These are phyloP conservation scores for Kokia cookei DNA, from an alignment of 441 rosid species.

Conservation along the genomic window DNA sequence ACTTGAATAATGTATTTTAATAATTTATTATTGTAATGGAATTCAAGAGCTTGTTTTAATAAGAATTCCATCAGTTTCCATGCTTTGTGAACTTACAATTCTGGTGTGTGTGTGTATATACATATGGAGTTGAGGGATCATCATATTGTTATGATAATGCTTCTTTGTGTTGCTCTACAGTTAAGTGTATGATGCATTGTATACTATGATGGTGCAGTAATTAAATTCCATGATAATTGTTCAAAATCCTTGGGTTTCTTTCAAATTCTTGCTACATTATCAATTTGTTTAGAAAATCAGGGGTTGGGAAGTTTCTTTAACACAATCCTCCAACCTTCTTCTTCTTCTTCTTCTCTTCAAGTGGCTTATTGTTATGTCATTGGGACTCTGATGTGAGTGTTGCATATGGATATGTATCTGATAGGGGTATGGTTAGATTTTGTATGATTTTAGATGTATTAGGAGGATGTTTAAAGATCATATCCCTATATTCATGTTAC, in stretches of 20 bases:
- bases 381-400: too few species aligned
- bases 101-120: background rate
- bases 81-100: background rate
- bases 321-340: too few species aligned
- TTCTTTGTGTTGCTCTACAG: background rate
- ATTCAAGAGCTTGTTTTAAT: background rate
- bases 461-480: too few species aligned
- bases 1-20: background rate
- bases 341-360: too few species aligned
- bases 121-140: background rate
- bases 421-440: too few species aligned
- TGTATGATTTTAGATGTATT: too few species aligned
- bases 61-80: background rate
- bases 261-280: background rate
- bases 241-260: background rate
- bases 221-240: background rate
- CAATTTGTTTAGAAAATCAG: background rate
- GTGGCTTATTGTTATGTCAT: too few species aligned
- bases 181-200: background rate
- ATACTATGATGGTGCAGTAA: background rate
- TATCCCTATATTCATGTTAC: too few species aligned
- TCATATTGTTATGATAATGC: background rate
- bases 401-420: too few species aligned
- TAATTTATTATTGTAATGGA: background rate
- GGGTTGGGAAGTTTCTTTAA: background rate